These are phyloP conservation scores for Aeschynomene evenia DNA, from an alignment of 306 rosid species.

Conservation along the genomic window DNA sequence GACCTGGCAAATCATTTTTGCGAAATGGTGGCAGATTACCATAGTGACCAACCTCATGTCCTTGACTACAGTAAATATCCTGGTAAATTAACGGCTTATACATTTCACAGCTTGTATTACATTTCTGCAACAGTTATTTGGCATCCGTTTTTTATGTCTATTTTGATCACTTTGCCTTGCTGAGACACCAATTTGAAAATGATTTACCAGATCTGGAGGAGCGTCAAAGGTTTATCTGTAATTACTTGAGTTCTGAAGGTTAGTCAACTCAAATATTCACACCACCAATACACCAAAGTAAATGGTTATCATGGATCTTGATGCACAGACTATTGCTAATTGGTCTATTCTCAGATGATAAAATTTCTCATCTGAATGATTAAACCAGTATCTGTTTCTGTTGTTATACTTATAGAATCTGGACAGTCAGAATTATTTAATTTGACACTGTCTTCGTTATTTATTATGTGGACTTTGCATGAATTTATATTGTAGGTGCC, in stretches of 20 bases:
- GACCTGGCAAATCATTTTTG: slow-evolving; percentile 94
- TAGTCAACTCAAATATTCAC: slow-evolving; percentile 23
- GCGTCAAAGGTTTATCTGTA: slow-evolving; percentile 59
- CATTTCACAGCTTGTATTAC: slow-evolving; percentile 37
- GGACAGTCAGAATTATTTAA: neutral
- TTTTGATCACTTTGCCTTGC: slow-evolving; percentile 1
- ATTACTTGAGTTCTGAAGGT: slow-evolving; percentile 68
- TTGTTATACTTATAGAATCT: too few relatives aligned
- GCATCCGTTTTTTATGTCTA: slow-evolving; percentile 6
- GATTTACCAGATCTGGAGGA: slow-evolving; percentile 62
- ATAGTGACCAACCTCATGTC: slow-evolving; percentile 75
- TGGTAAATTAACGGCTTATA: slow-evolving; percentile 36
- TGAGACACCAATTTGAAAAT: slow-evolving; percentile 28
- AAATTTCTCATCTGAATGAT: slow-evolving; percentile 2
- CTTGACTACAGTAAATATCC: slow-evolving; percentile 83
- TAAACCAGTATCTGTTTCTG: neutral
- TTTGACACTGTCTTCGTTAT: neutral
- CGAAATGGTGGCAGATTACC: slow-evolving; percentile 95
- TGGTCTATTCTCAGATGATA: slow-evolving; percentile 11
- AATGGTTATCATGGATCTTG: slow-evolving; percentile 1
- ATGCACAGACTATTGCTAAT: neutral
- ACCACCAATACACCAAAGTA: neutral
- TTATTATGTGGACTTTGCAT: slow-evolving; percentile 5
- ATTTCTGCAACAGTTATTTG: neutral
- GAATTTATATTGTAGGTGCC: neutral